Base-by-base conservation (phyloP, 768 basidiomycete genomes). In the Crucibulum laeve region DNA sequence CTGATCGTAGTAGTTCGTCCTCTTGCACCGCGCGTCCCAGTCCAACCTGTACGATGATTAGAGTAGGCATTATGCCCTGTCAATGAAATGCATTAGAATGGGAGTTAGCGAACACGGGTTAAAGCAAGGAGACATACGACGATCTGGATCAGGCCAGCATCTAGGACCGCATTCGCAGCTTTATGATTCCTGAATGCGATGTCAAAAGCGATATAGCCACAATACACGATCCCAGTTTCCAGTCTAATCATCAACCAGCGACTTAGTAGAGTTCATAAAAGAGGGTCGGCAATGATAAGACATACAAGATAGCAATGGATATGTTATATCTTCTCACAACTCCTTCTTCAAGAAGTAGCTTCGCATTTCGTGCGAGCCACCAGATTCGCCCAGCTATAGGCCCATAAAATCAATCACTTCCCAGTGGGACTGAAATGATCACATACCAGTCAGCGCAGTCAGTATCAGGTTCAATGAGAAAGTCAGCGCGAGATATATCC, bases 161-260 rank as follows among this genome's bases (percentile, higher is more conserved):
- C 52, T 14, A 61, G 52, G 33, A 59, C 40, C 4, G 49, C 45
- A 34, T 58, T 56, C 17, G 45, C 54, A n/a, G 40, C 45, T n/a
- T 45, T 30, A 30, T 63, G 48, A 3, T 51, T 55, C 32, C 52
- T 53, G 32, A 65, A 53, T 3, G 54, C 62, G 18, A 67, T 52
- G 33, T 58, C 54, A 13, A 64, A 44, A 10, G 52, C 51, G 17
- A 67, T 59, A 47, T 69, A 65, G 11, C 61, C 15, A 2, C 65
- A 63, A 46, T 72, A 70, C 6, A 70, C 50, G 1, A 61, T 40
- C 0, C 70, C 69, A 2, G 68, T 69, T 55, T 69, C 69, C 24
- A 69, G 53, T 18, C 70, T 70, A 32, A 36, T n/a, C 11, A 22
- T 24, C 6, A 26, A 2, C 7, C 34, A 25, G 39, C 34, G 25